Percentiles rank a stretch among this genome's conserved stretches.
These are phyloP conservation scores for Penicillium sp. DNA, from an alignment of 2,329 filamentous ascomycete genomes.

Conservation along the genomic window DNA sequence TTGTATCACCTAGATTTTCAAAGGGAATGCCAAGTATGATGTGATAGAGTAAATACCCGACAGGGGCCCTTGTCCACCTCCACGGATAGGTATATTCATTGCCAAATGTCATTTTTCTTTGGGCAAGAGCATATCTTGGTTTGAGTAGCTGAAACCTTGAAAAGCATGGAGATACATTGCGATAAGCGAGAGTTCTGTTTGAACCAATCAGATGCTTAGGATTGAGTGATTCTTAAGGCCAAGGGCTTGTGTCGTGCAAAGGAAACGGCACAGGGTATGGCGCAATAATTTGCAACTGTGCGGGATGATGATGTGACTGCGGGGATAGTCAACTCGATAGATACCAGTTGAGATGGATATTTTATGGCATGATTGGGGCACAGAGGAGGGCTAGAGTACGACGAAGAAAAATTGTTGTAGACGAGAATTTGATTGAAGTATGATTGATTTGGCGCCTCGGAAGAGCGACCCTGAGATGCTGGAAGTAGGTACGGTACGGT, in stretches of 20 bases:
- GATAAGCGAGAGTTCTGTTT: background rate
- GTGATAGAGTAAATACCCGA: background rate
- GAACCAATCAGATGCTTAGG: background rate
- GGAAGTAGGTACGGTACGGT: no score
- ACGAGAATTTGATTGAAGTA: no score
- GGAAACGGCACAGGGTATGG: background rate
- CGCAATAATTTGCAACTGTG: slow-evolving; percentile 8
- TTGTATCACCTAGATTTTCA: background rate
- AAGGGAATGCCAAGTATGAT: background rate
- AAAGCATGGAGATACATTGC: background rate
- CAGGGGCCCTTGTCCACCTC: background rate
- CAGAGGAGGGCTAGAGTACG: no score
- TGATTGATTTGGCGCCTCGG: no score
- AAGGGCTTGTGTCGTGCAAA: slow-evolving; percentile 1
- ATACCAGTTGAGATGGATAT: no score
- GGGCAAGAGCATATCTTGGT: background rate
- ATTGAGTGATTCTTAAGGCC: background rate
- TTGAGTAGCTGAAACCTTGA: background rate
- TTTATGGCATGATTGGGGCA: no score
- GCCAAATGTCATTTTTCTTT: background rate
- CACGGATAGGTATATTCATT: background rate
- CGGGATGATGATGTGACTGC: slow-evolving; percentile 5
- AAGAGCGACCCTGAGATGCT: no score
- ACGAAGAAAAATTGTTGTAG: no score
- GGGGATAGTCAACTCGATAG: background rate